A percentile compares a stretch with the other conserved stretches of the same genome.
phyloP scores from a whole-genome alignment of 2,329 filamentous ascomycete species.

The Scedosporium minutisporum region DNA sequence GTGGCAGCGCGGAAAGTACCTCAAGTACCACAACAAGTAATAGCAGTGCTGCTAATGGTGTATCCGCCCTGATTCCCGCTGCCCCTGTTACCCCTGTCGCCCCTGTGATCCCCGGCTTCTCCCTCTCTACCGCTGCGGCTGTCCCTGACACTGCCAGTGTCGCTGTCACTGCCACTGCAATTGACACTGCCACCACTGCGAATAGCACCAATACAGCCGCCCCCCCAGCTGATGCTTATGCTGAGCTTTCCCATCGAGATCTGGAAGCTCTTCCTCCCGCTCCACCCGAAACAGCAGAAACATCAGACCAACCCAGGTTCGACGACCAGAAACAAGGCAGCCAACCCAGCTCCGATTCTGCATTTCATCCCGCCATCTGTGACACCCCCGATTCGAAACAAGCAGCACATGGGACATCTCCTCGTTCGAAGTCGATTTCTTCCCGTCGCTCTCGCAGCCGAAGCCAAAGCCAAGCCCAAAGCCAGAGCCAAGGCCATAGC shows the following conservation, averaged over 20 bases:
- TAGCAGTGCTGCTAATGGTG: too few relatives aligned
- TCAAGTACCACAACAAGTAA: neutral
- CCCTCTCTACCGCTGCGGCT: too few relatives aligned
- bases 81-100: too few relatives aligned
- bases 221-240: too few relatives aligned
- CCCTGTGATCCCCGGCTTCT: too few relatives aligned
- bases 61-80: too few relatives aligned
- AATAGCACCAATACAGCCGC: too few relatives aligned
- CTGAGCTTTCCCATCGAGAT: too few relatives aligned
- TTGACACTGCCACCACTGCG: too few relatives aligned
- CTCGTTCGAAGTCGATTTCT: neutral
- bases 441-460: neutral
- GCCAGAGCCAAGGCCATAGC: neutral
- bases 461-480: neutral
- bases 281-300: neutral
- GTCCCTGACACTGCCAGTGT: too few relatives aligned
- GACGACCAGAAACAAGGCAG: neutral
- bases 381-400: conserved; percentile 1
- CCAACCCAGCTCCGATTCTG: neutral
- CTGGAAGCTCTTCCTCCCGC: neutral
- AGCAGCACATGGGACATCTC: neutral
- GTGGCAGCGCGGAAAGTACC: neutral
- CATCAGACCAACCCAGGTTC: neutral
- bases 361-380: neutral
- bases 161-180: too few relatives aligned